Evolutionary conservation across 148 eudicot genomes (phyloP), one percentile per base, ranked within the genome.

Genomic region (Camellia japonica): DNA sequence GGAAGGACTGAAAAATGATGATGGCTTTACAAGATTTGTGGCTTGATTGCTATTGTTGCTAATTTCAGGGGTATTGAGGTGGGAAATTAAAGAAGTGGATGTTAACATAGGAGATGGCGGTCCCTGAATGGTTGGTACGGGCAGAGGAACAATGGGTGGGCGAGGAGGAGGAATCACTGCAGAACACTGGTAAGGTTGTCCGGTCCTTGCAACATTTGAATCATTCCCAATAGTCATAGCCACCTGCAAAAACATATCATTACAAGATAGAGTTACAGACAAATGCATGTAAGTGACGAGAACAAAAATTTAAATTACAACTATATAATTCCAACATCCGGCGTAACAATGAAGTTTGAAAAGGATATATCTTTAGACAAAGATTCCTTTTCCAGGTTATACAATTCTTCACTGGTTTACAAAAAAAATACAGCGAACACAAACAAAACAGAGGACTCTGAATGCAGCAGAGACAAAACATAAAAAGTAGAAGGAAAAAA

Each of bases 11-110:
- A 88, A 88, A 83, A 95, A 93, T 3, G 92, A 62, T 19, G 92
- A 89, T 60, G 98, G 97, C 84, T 90, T 91, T 64, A 95, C 91
- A 19, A 91, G 90, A 83, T 91, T 87, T 30, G 90, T 74, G 65
- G 90, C 60, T 10, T 56, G 80, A 68, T 85, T 88, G 84, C 16
- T 80, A 41, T 79, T 83, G 82, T 70, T 81, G 55, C 78, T 85
- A 12, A 81, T 74, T 72, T 95, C 94, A 12, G 88, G 71, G 43
- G 76, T 60, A 65, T 88, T 90, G 13, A 83, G 84, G 43, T 83
- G 80, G 52, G 93, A 81, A 85, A 87, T 80, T 71, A 82, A 80
- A 41, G 90, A 84, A 79, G 91, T 82, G 43, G 97, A 86, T 30
- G 88, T 76, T 70, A 87, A 75, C 74, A 64, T 71, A 68, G 91